These are phyloP conservation scores for Allodekkera sacchari DNA, from an alignment of 805 yeast genomes.

Conservation along the genomic window DNA sequence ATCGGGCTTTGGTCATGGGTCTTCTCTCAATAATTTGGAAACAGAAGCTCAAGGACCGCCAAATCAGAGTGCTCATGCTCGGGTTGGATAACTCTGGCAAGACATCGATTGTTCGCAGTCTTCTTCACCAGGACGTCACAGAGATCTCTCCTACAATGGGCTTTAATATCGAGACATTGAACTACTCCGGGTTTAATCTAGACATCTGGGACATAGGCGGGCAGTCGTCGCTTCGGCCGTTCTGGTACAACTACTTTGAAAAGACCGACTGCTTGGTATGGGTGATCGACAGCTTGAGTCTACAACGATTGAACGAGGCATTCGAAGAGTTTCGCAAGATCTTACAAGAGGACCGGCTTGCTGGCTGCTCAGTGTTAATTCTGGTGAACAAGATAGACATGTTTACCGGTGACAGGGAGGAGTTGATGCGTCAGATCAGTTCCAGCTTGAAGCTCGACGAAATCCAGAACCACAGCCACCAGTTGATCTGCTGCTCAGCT, in stretches of 20 bases:
- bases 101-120: constrained; percentile 64
- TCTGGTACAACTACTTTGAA: constrained; percentile 93
- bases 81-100: constrained; percentile 93
- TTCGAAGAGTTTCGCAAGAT: constrained; percentile 55
- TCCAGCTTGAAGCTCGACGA: constrained; percentile 23
- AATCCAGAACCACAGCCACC: constrained; percentile 32
- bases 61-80: constrained; percentile 62
- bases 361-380: constrained; percentile 60
- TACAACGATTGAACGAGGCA: constrained; percentile 58
- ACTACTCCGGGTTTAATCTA: constrained; percentile 33
- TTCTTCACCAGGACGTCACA: constrained; percentile 41
- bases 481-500: constrained; percentile 40
- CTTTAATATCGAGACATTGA: constrained; percentile 63
- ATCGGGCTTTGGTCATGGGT: constrained; percentile 58
- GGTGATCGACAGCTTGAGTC: constrained; percentile 70
- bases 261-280: constrained; percentile 70
- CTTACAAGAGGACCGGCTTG: constrained; percentile 57
- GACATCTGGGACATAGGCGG: constrained; percentile 87
- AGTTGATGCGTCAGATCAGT: constrained; percentile 11
- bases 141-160: constrained; percentile 87
- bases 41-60: constrained; percentile 74
- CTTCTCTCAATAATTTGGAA: constrained; percentile 70
- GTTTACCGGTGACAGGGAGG: constrained; percentile 21
- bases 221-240: constrained; percentile 70
- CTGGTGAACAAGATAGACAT: constrained; percentile 72